These are phyloP conservation scores for Populus tremula DNA, from an alignment of 345 rosid species.

Conservation along the genomic window DNA sequence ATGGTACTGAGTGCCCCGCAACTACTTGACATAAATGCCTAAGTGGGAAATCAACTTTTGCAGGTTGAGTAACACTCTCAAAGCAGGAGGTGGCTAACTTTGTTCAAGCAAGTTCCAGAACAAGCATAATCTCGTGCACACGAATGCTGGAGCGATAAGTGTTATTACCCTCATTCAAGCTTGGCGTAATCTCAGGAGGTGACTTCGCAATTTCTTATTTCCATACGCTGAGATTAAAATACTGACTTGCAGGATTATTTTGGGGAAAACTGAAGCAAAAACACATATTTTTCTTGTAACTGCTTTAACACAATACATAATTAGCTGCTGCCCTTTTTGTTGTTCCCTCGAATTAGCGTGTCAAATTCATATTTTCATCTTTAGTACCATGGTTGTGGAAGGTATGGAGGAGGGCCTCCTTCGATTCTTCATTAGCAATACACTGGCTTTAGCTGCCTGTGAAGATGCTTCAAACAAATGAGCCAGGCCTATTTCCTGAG, in stretches of 20 bases:
- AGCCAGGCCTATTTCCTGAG: neutral
- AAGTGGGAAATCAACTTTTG: slow-evolving; percentile 6
- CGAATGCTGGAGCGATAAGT: neutral
- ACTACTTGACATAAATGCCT: neutral
- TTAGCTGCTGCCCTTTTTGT: neutral
- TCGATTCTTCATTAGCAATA: neutral
- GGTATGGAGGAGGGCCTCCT: neutral
- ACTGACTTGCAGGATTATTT: neutral
- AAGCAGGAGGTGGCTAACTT: slow-evolving; percentile 44
- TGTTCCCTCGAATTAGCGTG: neutral
- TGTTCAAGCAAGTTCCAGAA: neutral
- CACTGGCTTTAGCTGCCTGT: neutral
- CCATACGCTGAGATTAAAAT: neutral
- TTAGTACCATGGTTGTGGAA: neutral
- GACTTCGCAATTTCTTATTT: neutral
- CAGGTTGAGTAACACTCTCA: slow-evolving; percentile 65
- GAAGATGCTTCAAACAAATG: neutral
- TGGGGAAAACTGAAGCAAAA: neutral
- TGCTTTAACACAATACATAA: neutral
- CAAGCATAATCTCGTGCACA: neutral
- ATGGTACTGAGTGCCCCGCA: neutral
- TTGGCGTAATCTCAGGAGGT: too few species aligned
- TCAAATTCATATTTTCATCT: neutral
- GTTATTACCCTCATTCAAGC: neutral
- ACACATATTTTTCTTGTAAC: neutral